phyloP scores from a whole-genome alignment of 2,329 filamentous ascomycete genomes.

The Fusarium sp. region DNA sequence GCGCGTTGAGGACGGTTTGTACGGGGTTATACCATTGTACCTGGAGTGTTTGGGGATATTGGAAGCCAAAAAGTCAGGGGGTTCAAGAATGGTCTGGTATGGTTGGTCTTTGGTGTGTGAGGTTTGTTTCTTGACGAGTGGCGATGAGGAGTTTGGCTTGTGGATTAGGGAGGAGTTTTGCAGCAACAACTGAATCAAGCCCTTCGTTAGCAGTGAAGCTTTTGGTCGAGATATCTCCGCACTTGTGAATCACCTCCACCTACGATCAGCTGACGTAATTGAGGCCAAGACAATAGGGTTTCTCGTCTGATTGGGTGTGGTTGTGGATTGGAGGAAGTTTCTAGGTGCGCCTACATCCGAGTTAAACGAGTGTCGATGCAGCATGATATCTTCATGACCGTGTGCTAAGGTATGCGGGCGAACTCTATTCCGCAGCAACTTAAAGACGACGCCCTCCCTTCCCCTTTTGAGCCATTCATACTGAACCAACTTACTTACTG shows the following conservation, averaged over 20 bases:
- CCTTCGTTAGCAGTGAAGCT: constrained; percentile 17
- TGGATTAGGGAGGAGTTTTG: constrained; percentile 28
- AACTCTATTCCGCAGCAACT: constrained; percentile 32
- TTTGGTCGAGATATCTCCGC: constrained; percentile 22
- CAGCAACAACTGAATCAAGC: constrained; percentile 36
- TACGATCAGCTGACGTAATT: constrained; percentile 40
- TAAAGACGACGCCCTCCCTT: constrained; percentile 15
- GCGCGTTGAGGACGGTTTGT: constrained; percentile 22
- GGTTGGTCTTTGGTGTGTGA: constrained; percentile 24
- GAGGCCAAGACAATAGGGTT: constrained; percentile 24
- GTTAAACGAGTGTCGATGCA: constrained; percentile 20
- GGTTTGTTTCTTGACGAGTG: constrained; percentile 28
- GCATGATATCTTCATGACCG: constrained; percentile 38
- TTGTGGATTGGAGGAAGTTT: constrained; percentile 14
- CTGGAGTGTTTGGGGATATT: constrained; percentile 21
- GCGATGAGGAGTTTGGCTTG: constrained; percentile 41
- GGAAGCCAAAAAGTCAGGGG: constrained; percentile 20
- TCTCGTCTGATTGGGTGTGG: constrained; percentile 21
- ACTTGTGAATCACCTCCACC: constrained; percentile 25
- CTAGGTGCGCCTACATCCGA: constrained; percentile 15
- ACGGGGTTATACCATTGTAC: constrained; percentile 7
- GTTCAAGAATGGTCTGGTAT: constrained; percentile 24
- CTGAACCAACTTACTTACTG: background rate
- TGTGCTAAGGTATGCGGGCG: constrained; percentile 9
- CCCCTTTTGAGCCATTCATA: constrained; percentile 9